Base-by-base conservation (phyloP, 805 yeast species). In the Tetrapisispora fleetii region DNA sequence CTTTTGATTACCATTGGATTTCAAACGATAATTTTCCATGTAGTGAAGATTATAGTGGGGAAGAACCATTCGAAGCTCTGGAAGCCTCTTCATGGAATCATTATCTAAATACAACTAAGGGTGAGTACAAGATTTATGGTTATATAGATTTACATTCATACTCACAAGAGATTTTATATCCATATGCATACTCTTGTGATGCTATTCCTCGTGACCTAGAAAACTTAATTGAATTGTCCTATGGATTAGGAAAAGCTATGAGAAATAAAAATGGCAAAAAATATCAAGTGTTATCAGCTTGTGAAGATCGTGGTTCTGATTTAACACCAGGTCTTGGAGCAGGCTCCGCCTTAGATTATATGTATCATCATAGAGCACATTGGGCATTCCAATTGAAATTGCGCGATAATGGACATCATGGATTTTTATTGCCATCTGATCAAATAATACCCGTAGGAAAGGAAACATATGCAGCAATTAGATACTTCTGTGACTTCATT, bases 361-460 rank as follows among this genome's bases (percentile, higher is more conserved):
- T 86, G 91, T 87, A 86, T 59, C 88, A 85, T 64, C 78, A 81
- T 58, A 76, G 81, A 50, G 93, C 93, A 0, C 78, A 73, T 57
- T 85, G 90, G 89, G 95, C 95, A 1, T 83, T 81, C 65, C 95
- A 85, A 58, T 68, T 88, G 50, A 85, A 87, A 65, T 69, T 88
- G 48, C 74, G 95, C 58, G 95, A 87, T 60, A 77, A 83, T 18
- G 95, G 95, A 0, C 74, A 78, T 44, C 90, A 84, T 58, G 96
- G 96, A 1, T 88, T 86, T 59, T 71, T 88, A 54, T 69, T 87
- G 39, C 95, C 96, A 7, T 58, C 81, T 1, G 77, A 76, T 56
- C 78, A 70, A 59, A 87, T 88, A 48, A 69, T 61, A 22, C 91
- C 95, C 1, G 95, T 85, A 9, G 95, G 95, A 1, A 68, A 71